These are phyloP conservation scores for Fibroporia radiculosa DNA, from an alignment of 768 basidiomycete species.

Conservation along the genomic window DNA sequence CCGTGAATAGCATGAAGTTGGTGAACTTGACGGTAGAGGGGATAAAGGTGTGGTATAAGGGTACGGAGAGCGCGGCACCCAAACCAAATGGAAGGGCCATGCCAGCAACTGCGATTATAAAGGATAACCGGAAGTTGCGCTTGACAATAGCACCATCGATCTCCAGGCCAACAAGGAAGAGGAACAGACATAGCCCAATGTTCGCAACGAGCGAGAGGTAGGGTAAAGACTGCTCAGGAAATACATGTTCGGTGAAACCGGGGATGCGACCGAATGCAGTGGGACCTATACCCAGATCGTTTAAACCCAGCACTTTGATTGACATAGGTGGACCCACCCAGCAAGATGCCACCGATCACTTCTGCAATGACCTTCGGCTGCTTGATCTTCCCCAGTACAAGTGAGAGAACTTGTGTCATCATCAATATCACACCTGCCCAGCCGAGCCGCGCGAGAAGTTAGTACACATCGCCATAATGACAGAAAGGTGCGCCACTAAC, in stretches of 20 bases:
- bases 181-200: conserved; percentile 81
- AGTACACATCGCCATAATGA: not conserved
- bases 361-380: conserved; percentile 87
- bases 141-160: conserved; percentile 77
- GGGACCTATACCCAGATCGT: conserved; percentile 22
- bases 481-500: conserved; percentile 30
- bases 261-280: conserved; percentile 77
- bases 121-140: conserved; percentile 63
- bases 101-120: conserved; percentile 69
- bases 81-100: conserved; percentile 84
- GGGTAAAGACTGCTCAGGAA: conserved; percentile 61
- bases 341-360: conserved; percentile 83
- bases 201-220: conserved; percentile 85
- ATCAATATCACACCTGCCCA: conserved; percentile 72
- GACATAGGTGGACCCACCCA: conserved; percentile 46
- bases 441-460: not conserved
- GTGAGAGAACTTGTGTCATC: conserved; percentile 69
- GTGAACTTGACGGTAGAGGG: conserved; percentile 63
- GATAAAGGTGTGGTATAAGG: conserved; percentile 72
- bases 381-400: conserved; percentile 61
- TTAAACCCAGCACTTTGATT: not conserved
- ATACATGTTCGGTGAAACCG: conserved; percentile 80
- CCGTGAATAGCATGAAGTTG: conserved; percentile 91
- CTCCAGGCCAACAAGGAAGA: conserved; percentile 91
- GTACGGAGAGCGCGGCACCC: conserved; percentile 61